phyloP scores from a whole-genome alignment of 768 basidiomycete genomes.

The Xerocomellus chrysenteron region DNA sequence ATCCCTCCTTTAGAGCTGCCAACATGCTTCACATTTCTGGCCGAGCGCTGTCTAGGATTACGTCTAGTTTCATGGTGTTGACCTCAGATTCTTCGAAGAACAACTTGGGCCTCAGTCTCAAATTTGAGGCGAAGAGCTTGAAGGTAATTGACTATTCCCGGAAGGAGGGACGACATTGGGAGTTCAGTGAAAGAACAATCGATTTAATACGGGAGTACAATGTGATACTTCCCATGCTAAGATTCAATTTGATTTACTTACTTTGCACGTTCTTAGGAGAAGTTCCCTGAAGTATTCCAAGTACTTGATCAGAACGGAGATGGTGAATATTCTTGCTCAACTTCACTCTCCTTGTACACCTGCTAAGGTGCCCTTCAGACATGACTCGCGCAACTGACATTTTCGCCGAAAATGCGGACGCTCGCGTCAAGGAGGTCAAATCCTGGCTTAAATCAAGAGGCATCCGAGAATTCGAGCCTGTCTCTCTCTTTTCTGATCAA shows the following conservation, averaged over 20 bases:
- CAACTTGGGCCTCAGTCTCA: constrained; percentile 91
- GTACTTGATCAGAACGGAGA: constrained; percentile 71
- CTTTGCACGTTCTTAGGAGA: constrained; percentile 40
- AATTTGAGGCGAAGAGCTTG: constrained; percentile 90
- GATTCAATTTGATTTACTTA: background rate
- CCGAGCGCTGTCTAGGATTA: constrained; percentile 84
- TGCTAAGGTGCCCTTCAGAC: constrained; percentile 44
- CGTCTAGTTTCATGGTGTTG: constrained; percentile 90
- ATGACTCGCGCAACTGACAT: constrained; percentile 67
- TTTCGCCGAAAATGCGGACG: constrained; percentile 61
- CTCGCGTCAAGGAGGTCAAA: constrained; percentile 72
- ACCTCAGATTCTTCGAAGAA: constrained; percentile 73
- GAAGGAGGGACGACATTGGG: constrained; percentile 85
- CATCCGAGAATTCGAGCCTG: constrained; percentile 88
- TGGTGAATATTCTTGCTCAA: constrained; percentile 39
- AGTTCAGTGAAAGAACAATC: constrained; percentile 87
- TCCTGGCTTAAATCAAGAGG: constrained; percentile 85
- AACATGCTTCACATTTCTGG: constrained; percentile 72
- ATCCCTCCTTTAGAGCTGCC: constrained; percentile 76
- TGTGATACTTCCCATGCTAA: constrained; percentile 34
- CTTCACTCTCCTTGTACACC: background rate
- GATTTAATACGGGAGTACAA: constrained; percentile 83
- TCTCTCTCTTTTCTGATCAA: constrained; percentile 89
- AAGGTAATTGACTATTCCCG: constrained; percentile 93
- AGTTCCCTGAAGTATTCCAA: constrained; percentile 82